Evolutionary conservation across 192 early-diverging fungal species (phyloP).

Genomic region (Thamnidium elegans): DNA sequence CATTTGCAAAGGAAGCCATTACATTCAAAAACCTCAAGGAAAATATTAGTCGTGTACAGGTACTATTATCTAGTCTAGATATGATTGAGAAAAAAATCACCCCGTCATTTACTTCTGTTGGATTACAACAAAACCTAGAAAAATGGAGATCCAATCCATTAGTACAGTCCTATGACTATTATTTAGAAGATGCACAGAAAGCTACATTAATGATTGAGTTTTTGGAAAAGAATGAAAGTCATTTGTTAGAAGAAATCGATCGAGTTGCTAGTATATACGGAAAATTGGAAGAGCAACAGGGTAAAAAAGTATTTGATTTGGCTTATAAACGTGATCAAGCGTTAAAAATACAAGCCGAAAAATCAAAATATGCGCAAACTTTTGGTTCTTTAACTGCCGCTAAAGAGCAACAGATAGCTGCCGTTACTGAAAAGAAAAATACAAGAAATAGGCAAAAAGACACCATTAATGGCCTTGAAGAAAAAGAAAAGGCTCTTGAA

Average conservation of each 20-base stretch:
- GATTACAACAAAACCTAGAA: neutral
- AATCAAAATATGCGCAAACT: constrained; percentile 83
- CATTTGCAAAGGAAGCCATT: constrained; percentile 17
- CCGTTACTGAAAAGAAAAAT: constrained; percentile 64
- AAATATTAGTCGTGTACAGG: neutral
- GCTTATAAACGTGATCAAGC: constrained; percentile 78
- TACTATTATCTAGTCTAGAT: neutral
- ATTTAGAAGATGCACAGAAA: constrained; percentile 14
- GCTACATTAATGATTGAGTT: constrained; percentile 12
- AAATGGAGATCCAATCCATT: constrained; percentile 1
- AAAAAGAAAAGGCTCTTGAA: constrained; percentile 68
- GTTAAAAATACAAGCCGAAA: constrained; percentile 75
- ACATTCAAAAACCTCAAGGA: constrained; percentile 3
- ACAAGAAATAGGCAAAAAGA: constrained; percentile 86
- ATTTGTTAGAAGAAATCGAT: constrained; percentile 64
- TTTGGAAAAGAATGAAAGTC: constrained; percentile 49
- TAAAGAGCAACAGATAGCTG: constrained; percentile 60
- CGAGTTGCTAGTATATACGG: constrained; percentile 64
- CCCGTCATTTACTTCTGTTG: neutral
- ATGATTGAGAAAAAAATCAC: neutral
- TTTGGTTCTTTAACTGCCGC: constrained; percentile 69
- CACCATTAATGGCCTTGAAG: constrained; percentile 75
- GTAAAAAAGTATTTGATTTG: constrained; percentile 74
- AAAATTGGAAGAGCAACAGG: constrained; percentile 81
- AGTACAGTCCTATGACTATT: neutral